A percentile compares a stretch with the other conserved stretches of the same genome.
Conservation (phyloP, 331 rosid species). For the Prunus yedoensis region DNA sequence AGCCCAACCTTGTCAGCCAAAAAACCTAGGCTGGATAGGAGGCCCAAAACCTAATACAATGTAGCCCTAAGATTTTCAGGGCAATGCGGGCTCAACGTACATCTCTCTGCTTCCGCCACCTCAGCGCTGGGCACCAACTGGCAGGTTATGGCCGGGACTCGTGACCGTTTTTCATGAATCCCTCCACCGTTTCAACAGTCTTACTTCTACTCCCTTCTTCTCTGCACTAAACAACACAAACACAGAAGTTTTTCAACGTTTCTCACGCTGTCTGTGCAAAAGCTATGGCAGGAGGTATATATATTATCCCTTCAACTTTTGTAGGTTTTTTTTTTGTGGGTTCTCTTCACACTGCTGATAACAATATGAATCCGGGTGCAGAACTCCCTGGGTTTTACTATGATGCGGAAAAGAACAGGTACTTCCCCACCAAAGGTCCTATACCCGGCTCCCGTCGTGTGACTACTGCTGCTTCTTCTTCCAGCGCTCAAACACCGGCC, state of each 20-base stretch:
- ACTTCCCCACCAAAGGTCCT: constrained; percentile 82
- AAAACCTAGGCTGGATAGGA: too few species aligned
- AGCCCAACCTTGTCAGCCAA: too few species aligned
- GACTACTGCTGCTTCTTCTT: constrained; percentile 27
- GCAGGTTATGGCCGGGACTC: background rate
- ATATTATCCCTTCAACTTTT: background rate
- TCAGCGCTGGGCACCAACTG: background rate
- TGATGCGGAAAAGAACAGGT: constrained; percentile 74
- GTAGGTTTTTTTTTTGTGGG: background rate
- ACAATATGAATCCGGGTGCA: constrained; percentile 18
- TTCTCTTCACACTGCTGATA: background rate
- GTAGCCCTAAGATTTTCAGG: background rate
- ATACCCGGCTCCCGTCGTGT: constrained; percentile 63
- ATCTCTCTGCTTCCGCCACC: background rate
- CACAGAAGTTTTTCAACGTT: background rate
- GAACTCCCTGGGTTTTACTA: constrained; percentile 87
- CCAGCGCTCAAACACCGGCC: constrained; percentile 26
- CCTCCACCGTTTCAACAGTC: background rate
- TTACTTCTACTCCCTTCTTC: background rate
- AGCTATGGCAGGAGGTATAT: constrained; percentile 27
- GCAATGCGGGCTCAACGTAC: background rate
- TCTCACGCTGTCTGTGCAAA: background rate
- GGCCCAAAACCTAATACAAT: background rate
- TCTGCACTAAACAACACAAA: background rate
- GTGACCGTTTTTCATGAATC: background rate